Percentiles rank a stretch among this genome's conserved stretches.
Evolutionary conservation across 331 rosid species (phyloP).

Genomic region (Rhamnella rubrinervis): DNA sequence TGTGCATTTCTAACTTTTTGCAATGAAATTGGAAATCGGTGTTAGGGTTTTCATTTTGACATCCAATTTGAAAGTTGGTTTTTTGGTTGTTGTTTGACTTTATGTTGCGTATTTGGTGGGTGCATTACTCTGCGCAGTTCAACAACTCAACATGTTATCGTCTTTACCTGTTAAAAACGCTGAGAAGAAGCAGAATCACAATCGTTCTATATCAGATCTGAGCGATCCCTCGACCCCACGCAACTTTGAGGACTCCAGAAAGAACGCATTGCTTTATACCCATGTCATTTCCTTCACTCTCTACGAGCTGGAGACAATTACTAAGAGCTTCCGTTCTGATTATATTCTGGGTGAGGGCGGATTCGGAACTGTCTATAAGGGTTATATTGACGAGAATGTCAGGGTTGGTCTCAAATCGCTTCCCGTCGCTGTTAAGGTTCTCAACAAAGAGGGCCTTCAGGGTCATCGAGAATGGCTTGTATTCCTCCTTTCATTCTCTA

Average conservation of each 20-base stretch:
- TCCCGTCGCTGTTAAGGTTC: conserved; percentile 95
- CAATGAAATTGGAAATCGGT: background rate
- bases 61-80: too few species aligned
- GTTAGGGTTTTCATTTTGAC: background rate
- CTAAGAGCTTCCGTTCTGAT: conserved; percentile 92
- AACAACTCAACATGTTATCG: conserved; percentile 57
- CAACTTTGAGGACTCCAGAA: conserved; percentile 60
- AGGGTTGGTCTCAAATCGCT: conserved; percentile 95
- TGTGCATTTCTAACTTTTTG: background rate
- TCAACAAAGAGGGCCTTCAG: conserved; percentile 94
- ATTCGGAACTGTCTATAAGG: conserved; percentile 94
- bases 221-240: conserved; percentile 93
- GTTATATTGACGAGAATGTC: conserved; percentile 95
- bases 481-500: conserved; percentile 14
- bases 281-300: conserved; percentile 91
- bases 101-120: too few species aligned
- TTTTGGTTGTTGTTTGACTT: too few species aligned
- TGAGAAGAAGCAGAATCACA: conserved; percentile 51
- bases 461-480: conserved; percentile 99
- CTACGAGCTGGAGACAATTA: conserved; percentile 90
- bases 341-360: conserved; percentile 97
- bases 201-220: conserved; percentile 87
- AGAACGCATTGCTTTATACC: conserved; percentile 80
- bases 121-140: conserved; percentile 54
- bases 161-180: conserved; percentile 33